These are phyloP conservation scores for Apiospora phragmitis DNA, from an alignment of 2,329 filamentous ascomycete genomes.

Conservation along the genomic window DNA sequence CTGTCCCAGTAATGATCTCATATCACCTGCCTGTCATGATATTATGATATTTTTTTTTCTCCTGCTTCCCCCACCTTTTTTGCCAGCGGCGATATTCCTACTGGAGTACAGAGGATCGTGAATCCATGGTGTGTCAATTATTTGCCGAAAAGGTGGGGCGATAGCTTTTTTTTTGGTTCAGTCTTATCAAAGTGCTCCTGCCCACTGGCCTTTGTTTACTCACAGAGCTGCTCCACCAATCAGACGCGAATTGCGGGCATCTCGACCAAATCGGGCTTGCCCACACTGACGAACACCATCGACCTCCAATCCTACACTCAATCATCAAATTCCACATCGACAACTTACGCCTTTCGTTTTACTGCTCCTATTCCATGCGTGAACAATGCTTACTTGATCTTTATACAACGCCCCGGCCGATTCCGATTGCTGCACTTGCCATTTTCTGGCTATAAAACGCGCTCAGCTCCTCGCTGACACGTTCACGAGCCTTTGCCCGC, in stretches of 20 bases:
- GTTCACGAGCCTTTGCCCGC: slow-evolving; percentile 1
- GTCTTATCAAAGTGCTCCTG: neutral
- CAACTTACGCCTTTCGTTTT: neutral
- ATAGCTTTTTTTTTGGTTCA: neutral
- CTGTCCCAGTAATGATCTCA: neutral
- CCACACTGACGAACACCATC: slow-evolving; percentile 3
- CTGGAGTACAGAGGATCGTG: neutral
- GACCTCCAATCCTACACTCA: slow-evolving; percentile 2
- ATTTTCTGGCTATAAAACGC: slow-evolving; percentile 3
- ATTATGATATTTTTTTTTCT: neutral
- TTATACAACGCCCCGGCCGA: neutral
- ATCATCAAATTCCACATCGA: slow-evolving; percentile 8
- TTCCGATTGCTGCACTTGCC: neutral
- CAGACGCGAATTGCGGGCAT: slow-evolving; percentile 5
- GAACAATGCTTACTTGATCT: slow-evolving; percentile 5
- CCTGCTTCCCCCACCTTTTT: neutral
- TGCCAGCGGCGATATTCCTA: neutral
- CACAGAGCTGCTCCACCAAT: slow-evolving; percentile 7
- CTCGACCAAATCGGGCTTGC: slow-evolving; percentile 1
- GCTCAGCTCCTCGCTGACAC: slow-evolving; percentile 5
- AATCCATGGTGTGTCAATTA: neutral
- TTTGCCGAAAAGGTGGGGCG: neutral
- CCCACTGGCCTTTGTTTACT: neutral
- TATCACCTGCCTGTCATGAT: neutral
- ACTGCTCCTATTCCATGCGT: neutral